Conservation (phyloP, 1,284 basidiomycete species). For the Apiotrichum gracile region DNA sequence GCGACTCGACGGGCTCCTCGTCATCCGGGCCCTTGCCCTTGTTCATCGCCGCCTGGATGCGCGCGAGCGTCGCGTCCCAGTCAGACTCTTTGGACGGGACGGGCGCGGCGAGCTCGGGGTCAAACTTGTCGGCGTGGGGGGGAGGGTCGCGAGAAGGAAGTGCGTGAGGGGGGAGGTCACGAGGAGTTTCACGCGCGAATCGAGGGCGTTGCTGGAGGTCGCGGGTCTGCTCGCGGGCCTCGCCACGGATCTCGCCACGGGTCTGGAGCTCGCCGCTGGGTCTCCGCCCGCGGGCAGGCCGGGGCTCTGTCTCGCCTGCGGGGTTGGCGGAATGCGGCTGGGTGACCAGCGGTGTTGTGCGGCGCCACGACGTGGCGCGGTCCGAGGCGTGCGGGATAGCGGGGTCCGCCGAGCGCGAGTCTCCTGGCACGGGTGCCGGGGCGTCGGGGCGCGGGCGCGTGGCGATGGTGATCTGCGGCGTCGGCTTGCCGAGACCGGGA, state of each 20-base stretch:
- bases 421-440: neutral
- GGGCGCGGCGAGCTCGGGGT: slow-evolving; percentile 3
- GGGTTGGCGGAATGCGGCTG: neutral
- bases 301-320: neutral
- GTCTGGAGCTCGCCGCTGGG: neutral
- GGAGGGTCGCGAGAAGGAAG: neutral
- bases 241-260: neutral
- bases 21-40: slow-evolving; percentile 53
- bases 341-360: slow-evolving; percentile 2
- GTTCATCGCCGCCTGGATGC: slow-evolving; percentile 73
- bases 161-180: slow-evolving; percentile 8
- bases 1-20: neutral
- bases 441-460: slow-evolving; percentile 1
- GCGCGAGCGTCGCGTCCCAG: slow-evolving; percentile 78
- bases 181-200: neutral
- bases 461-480: slow-evolving; percentile 10
- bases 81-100: slow-evolving; percentile 52
- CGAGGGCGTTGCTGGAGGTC: neutral
- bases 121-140: neutral
- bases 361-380: slow-evolving; percentile 9
- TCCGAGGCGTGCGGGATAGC: slow-evolving; percentile 2
- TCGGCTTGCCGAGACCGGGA: slow-evolving; percentile 8
- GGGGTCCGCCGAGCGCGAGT: neutral
- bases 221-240: neutral
- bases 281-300: neutral